Percentiles rank a stretch among this genome's conserved stretches.
Conservation (phyloP, 495 filamentous ascomycete species). For the Penicilliopsis zonata region DNA sequence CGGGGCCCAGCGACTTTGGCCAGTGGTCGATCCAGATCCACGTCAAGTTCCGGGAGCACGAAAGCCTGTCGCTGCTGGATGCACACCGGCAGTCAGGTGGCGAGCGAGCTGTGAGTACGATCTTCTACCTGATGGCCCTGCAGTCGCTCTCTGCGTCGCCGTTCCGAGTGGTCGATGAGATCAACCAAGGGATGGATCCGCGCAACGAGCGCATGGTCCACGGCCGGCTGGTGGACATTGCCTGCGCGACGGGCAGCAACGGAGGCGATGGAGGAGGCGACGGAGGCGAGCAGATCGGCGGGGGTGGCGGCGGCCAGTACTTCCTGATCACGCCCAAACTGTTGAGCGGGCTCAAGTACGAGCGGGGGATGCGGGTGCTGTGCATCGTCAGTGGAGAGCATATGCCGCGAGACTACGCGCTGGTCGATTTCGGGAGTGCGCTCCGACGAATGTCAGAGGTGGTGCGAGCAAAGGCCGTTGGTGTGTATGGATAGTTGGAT, state of each 20-base stretch:
- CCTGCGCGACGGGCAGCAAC: slow-evolving; percentile 38
- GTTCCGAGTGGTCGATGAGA: slow-evolving; percentile 99
- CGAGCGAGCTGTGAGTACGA: slow-evolving; percentile 90
- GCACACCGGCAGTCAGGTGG: slow-evolving; percentile 92
- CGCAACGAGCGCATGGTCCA: slow-evolving; percentile 97
- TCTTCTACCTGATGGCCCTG: slow-evolving; percentile 98
- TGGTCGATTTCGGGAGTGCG: slow-evolving; percentile 20
- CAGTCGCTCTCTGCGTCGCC: slow-evolving; percentile 88
- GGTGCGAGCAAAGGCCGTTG: too few relatives aligned
- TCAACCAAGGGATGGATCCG: slow-evolving; percentile 99
- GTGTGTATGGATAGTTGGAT: too few relatives aligned
- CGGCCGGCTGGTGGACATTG: slow-evolving; percentile 90
- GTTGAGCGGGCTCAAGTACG: slow-evolving; percentile 72
- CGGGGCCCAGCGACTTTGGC: slow-evolving; percentile 71
- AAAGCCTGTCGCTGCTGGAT: slow-evolving; percentile 71
- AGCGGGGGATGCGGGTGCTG: slow-evolving; percentile 80
- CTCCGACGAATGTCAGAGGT: slow-evolving; percentile 21
- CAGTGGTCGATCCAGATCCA: slow-evolving; percentile 88
- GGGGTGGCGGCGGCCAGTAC: slow-evolving; percentile 45
- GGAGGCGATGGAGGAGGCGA: slow-evolving; percentile 13
- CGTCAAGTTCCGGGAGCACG: slow-evolving; percentile 85
- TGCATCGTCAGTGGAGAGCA: slow-evolving; percentile 90
- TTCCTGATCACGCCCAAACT: slow-evolving; percentile 99
- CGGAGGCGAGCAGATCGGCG: slow-evolving; percentile 35
- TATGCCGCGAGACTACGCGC: slow-evolving; percentile 49